Evolutionary conservation across 495 filamentous ascomycete species (phyloP), one percentile per base, ranked within the genome.

Genomic region (Ramalina intermedia): DNA sequence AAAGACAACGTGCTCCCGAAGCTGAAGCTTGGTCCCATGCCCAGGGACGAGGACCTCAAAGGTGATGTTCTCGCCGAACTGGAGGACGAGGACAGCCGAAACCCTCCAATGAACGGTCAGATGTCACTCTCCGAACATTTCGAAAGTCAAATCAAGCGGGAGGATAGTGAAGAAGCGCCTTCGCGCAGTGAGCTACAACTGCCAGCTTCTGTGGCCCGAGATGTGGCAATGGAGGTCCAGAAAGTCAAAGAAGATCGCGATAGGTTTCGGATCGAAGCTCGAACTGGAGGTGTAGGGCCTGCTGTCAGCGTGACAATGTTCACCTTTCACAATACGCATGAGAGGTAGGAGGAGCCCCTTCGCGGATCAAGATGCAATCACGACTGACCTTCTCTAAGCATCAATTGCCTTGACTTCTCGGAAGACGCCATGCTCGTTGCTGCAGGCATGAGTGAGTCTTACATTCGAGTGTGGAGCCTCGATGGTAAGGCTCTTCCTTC

Each of bases 281-380:
- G 82, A 18, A 87, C 84, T 37, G 85, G 85, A 37, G 87, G 87
- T 24, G 71, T 85, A 43, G 85, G 85, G 6, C 78, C 85, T 41
- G 82, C 76, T 39, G 71, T 94, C 23, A 91, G 86, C 57, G 79
- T 91, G 11, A 85, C 80, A 71, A 95, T 96, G 84, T 94, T 87
- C 58, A 96, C 91, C 0, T 94, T 96, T 57, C 93, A 98, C 68
- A 96, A 98, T 61, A 94, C 86, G 6, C 77, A 84, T 50, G 85
- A 94, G 57, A 80, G 74, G 89, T 94, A 69, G 69, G 77, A 69
- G 69, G 76, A 66, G 43, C 20, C 12, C 14, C n/a, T 37, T 20
- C 35, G n/a, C 41, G 18, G 1, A 7, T 21, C 29, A 24, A 12
- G n/a, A 21, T 23, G 43, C 45, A 26, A 3, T 33, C 13, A 6